Base-by-base conservation (phyloP, 345 rosid genomes). In the Citrus glauca region DNA sequence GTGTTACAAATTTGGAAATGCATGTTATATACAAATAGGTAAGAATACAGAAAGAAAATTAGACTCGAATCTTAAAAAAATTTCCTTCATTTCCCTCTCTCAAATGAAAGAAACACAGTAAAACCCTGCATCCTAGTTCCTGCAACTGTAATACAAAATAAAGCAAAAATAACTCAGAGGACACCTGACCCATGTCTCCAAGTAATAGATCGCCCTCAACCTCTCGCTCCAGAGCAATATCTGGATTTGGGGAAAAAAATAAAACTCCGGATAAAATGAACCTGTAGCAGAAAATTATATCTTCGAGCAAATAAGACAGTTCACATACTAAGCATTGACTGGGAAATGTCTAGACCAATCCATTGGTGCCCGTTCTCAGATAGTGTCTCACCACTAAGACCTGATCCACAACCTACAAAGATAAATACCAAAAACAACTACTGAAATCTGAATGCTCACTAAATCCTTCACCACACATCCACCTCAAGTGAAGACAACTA, bases 181-280 rank as follows among this genome's bases (percentile, higher is more conserved):
- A 77, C 74, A 96, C 98, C 98, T 96, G 98, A 30, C 99, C 99
- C 99, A 94, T 94, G 85, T 96, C 99, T 37, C 89, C 90, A 75
- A 94, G 98, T 79, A 96, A 76, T 50, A 96, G 90, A 90, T 96
- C 99, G 25, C 99, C 97, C 63, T 93, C 94, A 62, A 89, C 95
- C 84, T 93, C 97, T 19, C 97, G 85, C 82, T 95, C 97, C 87
- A 90, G 77, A 28, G 97, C 97, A 79, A 95, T 84, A 76, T 89
- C 97, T 93, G 84, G 45, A 78, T 63, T 69, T 45, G 17, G 57
- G 22, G 57, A 59, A 24, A 60, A 33, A 32, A 61, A 2, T 42
- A 35, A 42, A 27, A 32, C 0, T 3, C 60, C 9, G 40, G 22
- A 25, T 7, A 28, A 48, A 30, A 42, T 35, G 45, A 66, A 16